These are phyloP conservation scores for Boechera divaricarpa DNA, from an alignment of 345 rosid genomes.

Conservation along the genomic window DNA sequence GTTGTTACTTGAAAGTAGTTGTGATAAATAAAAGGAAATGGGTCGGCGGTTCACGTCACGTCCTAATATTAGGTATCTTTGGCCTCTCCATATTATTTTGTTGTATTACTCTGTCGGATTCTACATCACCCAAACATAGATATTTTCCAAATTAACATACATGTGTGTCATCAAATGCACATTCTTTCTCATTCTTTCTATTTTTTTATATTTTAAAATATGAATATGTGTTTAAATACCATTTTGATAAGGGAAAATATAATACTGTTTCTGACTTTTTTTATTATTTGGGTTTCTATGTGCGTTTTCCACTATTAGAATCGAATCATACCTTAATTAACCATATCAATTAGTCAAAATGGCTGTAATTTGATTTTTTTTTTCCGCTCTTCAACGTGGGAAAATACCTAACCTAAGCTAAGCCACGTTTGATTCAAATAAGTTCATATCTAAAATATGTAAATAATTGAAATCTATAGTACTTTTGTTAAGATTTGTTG, in stretches of 20 bases:
- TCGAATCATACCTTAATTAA: background rate
- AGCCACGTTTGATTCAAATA: background rate
- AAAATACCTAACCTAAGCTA: background rate
- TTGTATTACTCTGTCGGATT: background rate
- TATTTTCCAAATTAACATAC: background rate
- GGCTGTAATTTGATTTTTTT: background rate
- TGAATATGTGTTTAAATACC: background rate
- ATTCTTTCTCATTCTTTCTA: background rate
- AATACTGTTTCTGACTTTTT: background rate
- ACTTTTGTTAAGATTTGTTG: background rate
- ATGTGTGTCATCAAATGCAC: background rate
- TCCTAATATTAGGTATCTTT: background rate
- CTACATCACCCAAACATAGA: slow-evolving; percentile 2
- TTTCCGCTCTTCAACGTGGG: background rate
- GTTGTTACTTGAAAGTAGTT: background rate
- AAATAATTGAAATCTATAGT: background rate
- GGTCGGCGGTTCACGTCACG: background rate
- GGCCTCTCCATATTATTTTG: background rate
- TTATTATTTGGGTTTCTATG: background rate
- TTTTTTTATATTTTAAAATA: background rate
- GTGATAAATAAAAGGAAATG: background rate
- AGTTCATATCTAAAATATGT: background rate
- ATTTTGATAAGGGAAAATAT: background rate
- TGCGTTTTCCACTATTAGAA: background rate
- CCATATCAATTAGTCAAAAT: background rate